These are phyloP conservation scores for Acanthamoeba lenticulata DNA, from an alignment of 208 protist species.

Conservation along the genomic window DNA sequence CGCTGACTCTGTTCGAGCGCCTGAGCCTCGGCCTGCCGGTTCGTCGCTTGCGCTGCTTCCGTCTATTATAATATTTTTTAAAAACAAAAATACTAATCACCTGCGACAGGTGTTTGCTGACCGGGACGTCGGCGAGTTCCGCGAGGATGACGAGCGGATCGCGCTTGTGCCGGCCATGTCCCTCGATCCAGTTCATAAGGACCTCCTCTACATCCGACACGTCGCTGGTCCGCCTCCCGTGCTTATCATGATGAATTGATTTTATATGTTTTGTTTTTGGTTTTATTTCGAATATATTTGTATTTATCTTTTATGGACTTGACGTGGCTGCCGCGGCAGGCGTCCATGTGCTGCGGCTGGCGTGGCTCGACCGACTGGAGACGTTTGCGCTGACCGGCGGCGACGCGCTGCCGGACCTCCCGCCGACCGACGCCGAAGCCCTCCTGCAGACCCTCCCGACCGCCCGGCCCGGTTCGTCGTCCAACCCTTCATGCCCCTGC, in stretches of 20 bases:
- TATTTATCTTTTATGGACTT: constrained; percentile 2
- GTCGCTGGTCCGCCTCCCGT: background rate
- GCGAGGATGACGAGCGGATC: background rate
- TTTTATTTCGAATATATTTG: too few species aligned
- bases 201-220: constrained; percentile 41
- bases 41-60: background rate
- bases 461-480: background rate
- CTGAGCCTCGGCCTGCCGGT: background rate
- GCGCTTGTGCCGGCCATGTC: background rate
- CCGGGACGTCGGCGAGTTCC: background rate
- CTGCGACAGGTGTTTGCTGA: background rate
- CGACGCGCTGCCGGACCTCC: constrained; percentile 12
- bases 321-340: background rate
- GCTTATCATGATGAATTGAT: background rate
- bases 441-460: constrained; percentile 18
- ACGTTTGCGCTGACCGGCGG: background rate
- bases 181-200: constrained; percentile 29
- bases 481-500: too few species aligned
- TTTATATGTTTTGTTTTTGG: background rate
- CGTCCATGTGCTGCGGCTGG: background rate
- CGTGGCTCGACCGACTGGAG: constrained; percentile 32
- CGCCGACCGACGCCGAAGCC: background rate
- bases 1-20: background rate
- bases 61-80: background rate
- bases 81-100: background rate